These are phyloP conservation scores for Naganishia antarctica DNA, from an alignment of 768 basidiomycete genomes.

Conservation along the genomic window DNA sequence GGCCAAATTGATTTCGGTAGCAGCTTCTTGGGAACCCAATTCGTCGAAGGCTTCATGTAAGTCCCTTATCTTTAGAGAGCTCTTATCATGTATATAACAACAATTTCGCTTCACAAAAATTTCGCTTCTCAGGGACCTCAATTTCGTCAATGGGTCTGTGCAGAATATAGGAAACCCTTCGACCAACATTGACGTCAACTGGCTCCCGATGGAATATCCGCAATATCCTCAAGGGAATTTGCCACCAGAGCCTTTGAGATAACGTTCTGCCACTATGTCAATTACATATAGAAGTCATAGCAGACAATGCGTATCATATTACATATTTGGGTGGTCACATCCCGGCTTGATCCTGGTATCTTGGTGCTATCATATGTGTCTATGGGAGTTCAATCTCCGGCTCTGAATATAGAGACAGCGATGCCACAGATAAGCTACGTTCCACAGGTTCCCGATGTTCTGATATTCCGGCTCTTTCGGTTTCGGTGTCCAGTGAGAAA, in stretches of 20 bases:
- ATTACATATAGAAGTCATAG: too few species aligned
- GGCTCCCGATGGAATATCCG: constrained; percentile 11
- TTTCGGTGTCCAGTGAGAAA: too few species aligned
- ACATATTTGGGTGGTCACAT: too few species aligned
- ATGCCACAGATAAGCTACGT: too few species aligned
- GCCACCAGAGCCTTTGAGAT: not conserved
- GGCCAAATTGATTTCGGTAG: constrained; percentile 28
- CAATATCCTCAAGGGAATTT: constrained; percentile 3
- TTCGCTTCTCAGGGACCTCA: not conserved
- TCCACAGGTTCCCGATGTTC: too few species aligned
- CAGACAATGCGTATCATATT: too few species aligned
- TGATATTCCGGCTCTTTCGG: too few species aligned
- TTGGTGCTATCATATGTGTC: too few species aligned
- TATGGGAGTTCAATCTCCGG: too few species aligned
- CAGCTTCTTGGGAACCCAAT: constrained; percentile 26
- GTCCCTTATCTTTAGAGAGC: not conserved
- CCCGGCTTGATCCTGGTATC: too few species aligned
- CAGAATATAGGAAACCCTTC: constrained; percentile 17
- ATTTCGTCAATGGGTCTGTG: constrained; percentile 15
- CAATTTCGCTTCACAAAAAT: not conserved
- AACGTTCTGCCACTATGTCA: not conserved
- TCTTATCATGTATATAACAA: not conserved
- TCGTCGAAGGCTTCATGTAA: constrained; percentile 29
- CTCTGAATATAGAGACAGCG: too few species aligned
- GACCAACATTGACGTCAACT: constrained; percentile 1